A percentile compares a stretch with the other conserved stretches of the same genome.
These are phyloP conservation scores for Vitis labrusca DNA, from an alignment of 164 flowering plant genomes.

Conservation along the genomic window DNA sequence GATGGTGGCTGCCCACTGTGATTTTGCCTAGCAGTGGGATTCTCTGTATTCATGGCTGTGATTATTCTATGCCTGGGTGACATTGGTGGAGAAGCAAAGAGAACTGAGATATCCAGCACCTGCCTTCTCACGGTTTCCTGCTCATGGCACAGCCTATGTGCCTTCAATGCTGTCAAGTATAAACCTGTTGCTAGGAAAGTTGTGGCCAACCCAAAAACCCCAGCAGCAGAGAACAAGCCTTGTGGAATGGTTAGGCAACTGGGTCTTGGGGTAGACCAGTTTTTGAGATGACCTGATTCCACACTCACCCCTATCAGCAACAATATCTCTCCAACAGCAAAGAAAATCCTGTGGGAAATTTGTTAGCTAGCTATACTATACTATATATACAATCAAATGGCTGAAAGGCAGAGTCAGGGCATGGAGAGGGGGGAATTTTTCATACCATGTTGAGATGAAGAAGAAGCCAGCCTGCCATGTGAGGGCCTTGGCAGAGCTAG, in stretches of 20 bases:
- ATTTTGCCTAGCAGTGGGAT: constrained; percentile 15
- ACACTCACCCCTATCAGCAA: constrained; percentile 70
- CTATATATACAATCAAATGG: too few species aligned
- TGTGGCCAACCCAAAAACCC: constrained; percentile 59
- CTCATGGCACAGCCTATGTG: constrained; percentile 40
- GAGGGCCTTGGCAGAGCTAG: constrained; percentile 32
- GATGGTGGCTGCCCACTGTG: constrained; percentile 1
- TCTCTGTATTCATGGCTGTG: constrained; percentile 23
- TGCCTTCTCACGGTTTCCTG: constrained; percentile 48
- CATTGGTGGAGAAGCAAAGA: constrained; percentile 62
- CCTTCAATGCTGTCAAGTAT: constrained; percentile 62
- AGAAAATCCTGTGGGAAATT: constrained; percentile 53
- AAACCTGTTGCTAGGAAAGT: constrained; percentile 70
- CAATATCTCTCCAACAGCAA: constrained; percentile 72
- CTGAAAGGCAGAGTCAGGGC: too few species aligned
- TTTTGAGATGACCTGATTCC: constrained; percentile 79
- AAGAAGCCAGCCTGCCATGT: constrained; percentile 70
- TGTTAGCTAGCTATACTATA: too few species aligned
- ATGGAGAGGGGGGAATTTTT: background rate
- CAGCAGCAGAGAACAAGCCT: constrained; percentile 81
- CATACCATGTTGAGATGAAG: constrained; percentile 71
- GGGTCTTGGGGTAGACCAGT: constrained; percentile 54
- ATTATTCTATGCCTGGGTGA: constrained; percentile 33
- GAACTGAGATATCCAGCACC: constrained; percentile 46
- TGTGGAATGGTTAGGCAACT: constrained; percentile 51